Conservation (phyloP, 495 filamentous ascomycete species). For the Talaromyces nanjingensis region DNA sequence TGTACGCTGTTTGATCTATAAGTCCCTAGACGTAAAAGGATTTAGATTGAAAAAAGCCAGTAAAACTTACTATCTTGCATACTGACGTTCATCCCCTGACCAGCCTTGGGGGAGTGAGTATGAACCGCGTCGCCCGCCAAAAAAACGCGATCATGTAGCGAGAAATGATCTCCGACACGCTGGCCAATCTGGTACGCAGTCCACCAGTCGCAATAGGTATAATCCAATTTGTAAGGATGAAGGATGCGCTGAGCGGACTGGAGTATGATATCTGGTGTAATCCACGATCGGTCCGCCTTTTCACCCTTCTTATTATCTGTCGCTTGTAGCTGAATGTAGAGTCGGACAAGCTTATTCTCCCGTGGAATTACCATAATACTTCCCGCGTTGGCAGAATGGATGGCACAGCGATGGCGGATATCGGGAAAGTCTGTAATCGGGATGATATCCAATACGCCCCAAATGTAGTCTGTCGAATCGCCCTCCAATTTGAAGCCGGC, state of each 20-base stretch:
- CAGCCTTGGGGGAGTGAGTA: conserved; percentile 59
- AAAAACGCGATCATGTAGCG: conserved; percentile 53
- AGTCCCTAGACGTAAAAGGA: neutral
- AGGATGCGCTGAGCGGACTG: conserved; percentile 53
- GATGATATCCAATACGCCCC: conserved; percentile 56
- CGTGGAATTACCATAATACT: conserved; percentile 62
- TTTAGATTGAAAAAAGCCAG: neutral
- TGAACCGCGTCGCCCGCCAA: conserved; percentile 57
- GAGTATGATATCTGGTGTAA: conserved; percentile 54
- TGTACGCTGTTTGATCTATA: conserved; percentile 43
- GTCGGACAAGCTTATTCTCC: conserved; percentile 55
- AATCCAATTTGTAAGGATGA: conserved; percentile 53
- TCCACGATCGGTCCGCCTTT: conserved; percentile 42
- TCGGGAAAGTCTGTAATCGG: conserved; percentile 62
- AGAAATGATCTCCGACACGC: conserved; percentile 61
- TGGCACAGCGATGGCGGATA: conserved; percentile 56
- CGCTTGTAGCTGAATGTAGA: conserved; percentile 61
- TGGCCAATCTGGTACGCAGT: conserved; percentile 63
- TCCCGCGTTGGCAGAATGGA: conserved; percentile 54
- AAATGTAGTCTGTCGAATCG: conserved; percentile 52
- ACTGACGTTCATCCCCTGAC: conserved; percentile 69
- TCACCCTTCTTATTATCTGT: conserved; percentile 14
- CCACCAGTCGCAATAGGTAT: conserved; percentile 61
- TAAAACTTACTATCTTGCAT: conserved; percentile 45
- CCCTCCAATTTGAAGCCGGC: conserved; percentile 47